These are phyloP conservation scores for Venturia pyrina DNA, from an alignment of 2,329 filamentous ascomycete species.

Conservation along the genomic window DNA sequence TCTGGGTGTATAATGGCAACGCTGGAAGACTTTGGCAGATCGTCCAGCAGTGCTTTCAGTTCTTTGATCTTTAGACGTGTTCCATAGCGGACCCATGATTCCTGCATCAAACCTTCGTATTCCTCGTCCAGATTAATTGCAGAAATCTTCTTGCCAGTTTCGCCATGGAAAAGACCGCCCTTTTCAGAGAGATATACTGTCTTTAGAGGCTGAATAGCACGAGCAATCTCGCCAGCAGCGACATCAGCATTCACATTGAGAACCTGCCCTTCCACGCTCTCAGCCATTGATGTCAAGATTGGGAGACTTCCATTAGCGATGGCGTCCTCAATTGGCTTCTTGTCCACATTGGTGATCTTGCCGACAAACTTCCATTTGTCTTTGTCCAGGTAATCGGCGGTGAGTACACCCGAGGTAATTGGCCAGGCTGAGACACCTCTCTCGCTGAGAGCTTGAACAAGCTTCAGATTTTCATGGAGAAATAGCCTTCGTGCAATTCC, in stretches of 20 bases:
- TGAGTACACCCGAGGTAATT: constrained; percentile 81
- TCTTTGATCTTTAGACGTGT: constrained; percentile 96
- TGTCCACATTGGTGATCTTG: constrained; percentile 89
- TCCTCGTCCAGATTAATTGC: constrained; percentile 97
- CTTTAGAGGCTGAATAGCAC: constrained; percentile 84
- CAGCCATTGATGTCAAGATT: constrained; percentile 91
- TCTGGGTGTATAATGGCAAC: constrained; percentile 97
- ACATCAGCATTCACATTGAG: constrained; percentile 98
- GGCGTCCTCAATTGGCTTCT: constrained; percentile 77
- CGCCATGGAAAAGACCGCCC: constrained; percentile 87
- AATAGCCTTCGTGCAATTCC: constrained; percentile 87
- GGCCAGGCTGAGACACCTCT: constrained; percentile 83
- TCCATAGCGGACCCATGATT: constrained; percentile 91
- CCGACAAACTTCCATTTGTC: constrained; percentile 94
- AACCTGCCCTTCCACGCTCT: constrained; percentile 81
- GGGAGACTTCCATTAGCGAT: constrained; percentile 88
- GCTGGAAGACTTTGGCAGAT: constrained; percentile 81
- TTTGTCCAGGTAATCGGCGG: constrained; percentile 90
- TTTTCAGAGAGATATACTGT: constrained; percentile 98
- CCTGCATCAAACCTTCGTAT: constrained; percentile 82
- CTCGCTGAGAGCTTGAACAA: constrained; percentile 80
- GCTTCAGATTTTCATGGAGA: constrained; percentile 86
- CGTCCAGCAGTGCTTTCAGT: constrained; percentile 85
- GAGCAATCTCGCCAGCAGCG: constrained; percentile 84
- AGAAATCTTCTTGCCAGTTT: constrained; percentile 90